Percentiles rank a stretch among this genome's conserved stretches.
phyloP scores from a whole-genome alignment of 441 rosid species.

The Jatropha multifida region DNA sequence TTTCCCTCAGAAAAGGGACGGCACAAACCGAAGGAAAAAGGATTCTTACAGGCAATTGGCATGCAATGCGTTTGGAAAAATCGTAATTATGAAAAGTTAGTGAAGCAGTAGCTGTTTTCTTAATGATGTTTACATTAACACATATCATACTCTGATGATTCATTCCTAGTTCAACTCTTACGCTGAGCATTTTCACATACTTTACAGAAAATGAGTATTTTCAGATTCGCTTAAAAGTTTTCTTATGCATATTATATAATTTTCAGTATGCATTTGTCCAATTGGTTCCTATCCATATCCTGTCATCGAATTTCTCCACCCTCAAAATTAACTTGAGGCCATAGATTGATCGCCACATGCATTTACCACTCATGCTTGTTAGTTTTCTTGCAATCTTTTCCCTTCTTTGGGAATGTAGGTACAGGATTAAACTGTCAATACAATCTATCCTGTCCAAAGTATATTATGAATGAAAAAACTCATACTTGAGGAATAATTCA shows the following conservation, averaged over 20 bases:
- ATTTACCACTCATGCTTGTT: too few relatives aligned
- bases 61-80: slow-evolving; percentile 98
- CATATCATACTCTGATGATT: background rate
- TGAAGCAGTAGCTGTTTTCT: slow-evolving; percentile 17
- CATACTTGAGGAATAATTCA: too few relatives aligned
- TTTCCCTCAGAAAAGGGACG: slow-evolving; percentile 81
- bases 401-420: too few relatives aligned
- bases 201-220: background rate
- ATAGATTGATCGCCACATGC: too few relatives aligned
- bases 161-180: background rate
- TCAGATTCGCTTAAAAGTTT: background rate
- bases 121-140: background rate
- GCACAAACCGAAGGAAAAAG: slow-evolving; percentile 59
- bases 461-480: too few relatives aligned
- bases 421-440: too few relatives aligned
- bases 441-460: too few relatives aligned
- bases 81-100: slow-evolving; percentile 73
- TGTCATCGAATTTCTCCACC: background rate
- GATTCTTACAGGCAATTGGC: slow-evolving; percentile 80
- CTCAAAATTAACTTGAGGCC: background rate
- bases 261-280: background rate
- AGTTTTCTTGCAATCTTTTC: too few relatives aligned
- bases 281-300: background rate
- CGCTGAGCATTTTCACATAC: slow-evolving; percentile 1
- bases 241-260: background rate